A percentile compares a stretch with the other conserved stretches of the same genome.
These are phyloP conservation scores for Diaporthe helianthi DNA, from an alignment of 2,329 filamentous ascomycete genomes.

Conservation along the genomic window DNA sequence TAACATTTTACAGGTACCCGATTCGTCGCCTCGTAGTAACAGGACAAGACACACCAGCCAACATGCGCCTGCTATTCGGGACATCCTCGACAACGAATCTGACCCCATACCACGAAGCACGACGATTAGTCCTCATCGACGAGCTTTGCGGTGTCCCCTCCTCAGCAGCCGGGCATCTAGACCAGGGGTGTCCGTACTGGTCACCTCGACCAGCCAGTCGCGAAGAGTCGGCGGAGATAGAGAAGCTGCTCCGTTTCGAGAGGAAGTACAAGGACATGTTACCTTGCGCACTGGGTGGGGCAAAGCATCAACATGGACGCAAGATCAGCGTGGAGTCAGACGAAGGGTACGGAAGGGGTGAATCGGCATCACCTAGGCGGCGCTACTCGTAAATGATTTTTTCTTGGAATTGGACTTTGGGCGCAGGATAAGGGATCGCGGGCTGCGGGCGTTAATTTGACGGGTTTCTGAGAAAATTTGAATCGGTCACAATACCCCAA, in stretches of 20 bases:
- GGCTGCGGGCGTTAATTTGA: neutral
- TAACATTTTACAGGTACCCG: neutral
- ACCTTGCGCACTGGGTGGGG: neutral
- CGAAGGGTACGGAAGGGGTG: conserved; percentile 5
- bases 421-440: neutral
- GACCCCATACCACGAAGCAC: neutral
- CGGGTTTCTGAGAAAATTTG: neutral
- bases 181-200: conserved; percentile 6
- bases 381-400: neutral
- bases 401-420: neutral
- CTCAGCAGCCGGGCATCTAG: neutral
- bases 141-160: conserved; percentile 7
- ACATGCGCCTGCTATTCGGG: conserved; percentile 14
- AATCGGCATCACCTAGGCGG: conserved; percentile 4
- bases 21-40: conserved; percentile 19
- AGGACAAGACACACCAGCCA: conserved; percentile 14
- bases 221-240: conserved; percentile 9
- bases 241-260: conserved; percentile 1
- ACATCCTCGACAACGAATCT: conserved; percentile 4
- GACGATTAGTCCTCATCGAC: conserved; percentile 13
- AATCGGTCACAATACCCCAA: neutral
- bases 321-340: conserved; percentile 11
- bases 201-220: conserved; percentile 6
- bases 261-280: conserved; percentile 13
- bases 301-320: conserved; percentile 12